Evolutionary conservation across 2,329 filamentous ascomycete genomes (phyloP), one percentile per base, ranked within the genome.

Genomic region (Exophiala aquamarina): DNA sequence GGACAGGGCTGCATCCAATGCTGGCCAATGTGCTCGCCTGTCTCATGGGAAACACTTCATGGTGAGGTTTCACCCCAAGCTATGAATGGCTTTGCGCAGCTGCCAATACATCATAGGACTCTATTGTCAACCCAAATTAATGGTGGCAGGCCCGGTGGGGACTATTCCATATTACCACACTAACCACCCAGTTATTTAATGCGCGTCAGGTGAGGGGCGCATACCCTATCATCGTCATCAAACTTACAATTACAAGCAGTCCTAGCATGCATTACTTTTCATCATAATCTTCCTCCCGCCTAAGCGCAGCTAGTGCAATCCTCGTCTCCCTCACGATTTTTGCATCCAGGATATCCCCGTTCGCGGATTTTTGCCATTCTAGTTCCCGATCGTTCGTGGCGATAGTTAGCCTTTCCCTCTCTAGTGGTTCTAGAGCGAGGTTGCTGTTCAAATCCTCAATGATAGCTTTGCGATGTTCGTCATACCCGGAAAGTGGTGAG

Each of bases 401-500:
- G 41, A 91, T 74, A 38, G 95, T 79, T 20, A 87, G 77, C 55
- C 89, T 84, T 42, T 84, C 78, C 21, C 56, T 42, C n/a, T 37
- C 38, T 3, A 48, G 49, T 18, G 34, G 31, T 21, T 55, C 52
- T 26, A 58, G 47, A 11, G 50, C 49, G 46, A 96, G 71, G 44
- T 84, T 71, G 56, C 82, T 81, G 48, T 83, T 78, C 4, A 94
- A 81, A 59, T 93, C 89, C 63, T 95, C 91, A 55, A 86, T 78
- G 37, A 94, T 78, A 2, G 76, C 75, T 1, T 77, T 75, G 10
- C 79, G 76, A 62, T 96, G 89, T 84, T 89, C 95, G 5, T 59
- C 57, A 38, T 52, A 61, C 7, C 50, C 55, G 19, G 42, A 47
- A 29, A 96, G 75, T 7, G 80, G 74, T 11, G 84, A 80, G 1